Evolutionary conservation across 371 early-diverging fungal genomes (phyloP), one percentile per base, ranked within the genome.

Genomic region (Mortierella sp.): DNA sequence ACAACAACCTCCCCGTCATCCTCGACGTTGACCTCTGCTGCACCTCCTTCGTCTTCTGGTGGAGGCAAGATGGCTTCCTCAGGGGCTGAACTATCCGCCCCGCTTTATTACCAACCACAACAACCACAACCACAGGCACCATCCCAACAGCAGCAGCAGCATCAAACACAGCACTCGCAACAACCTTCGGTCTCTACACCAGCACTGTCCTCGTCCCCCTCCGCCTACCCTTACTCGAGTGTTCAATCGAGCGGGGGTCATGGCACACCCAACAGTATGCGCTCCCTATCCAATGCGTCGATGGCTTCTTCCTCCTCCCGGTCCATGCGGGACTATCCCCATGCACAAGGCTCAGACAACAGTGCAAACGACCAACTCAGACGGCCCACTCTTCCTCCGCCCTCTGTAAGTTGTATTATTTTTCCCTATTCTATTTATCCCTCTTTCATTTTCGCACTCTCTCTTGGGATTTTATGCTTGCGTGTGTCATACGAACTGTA

Each of bases 351-450:
- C 19, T 50, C 73, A 26, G 82, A 79, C 31, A 24, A n/a, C 28
- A 69, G 72, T 34, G 61, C 76, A 37, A 64, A 74, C 74, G 81
- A 81, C 24, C 81, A 73, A 53, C 77, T 54, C 73, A 69, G 77
- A 71, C 40, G 77, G 75, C 83, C 83, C 14, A 78, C 79, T 43
- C 83, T 83, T 48, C 84, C 81, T 69, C 84, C 84, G 72, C 84
- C 84, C 31, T 69, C 81, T n/a, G 84, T 83, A 83, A 69, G 84
- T 77, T 57, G 21, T 55, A 71, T 24, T 59, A 4, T 51, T 71
- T 34, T 9, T 61, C 59, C 31, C 31, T 31, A 59, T 31, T 64
- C 64, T 64, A 64, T 64, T 64, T 64, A 64, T 59, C 59, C 28
- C 75, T 59, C 72, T 46, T 69, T 64, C 55, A 70, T 71, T 48